A percentile compares a stretch with the other conserved stretches of the same genome.
These are phyloP conservation scores for Phaeoacremonium minimum DNA, from an alignment of 2,329 filamentous ascomycete species.

Conservation along the genomic window DNA sequence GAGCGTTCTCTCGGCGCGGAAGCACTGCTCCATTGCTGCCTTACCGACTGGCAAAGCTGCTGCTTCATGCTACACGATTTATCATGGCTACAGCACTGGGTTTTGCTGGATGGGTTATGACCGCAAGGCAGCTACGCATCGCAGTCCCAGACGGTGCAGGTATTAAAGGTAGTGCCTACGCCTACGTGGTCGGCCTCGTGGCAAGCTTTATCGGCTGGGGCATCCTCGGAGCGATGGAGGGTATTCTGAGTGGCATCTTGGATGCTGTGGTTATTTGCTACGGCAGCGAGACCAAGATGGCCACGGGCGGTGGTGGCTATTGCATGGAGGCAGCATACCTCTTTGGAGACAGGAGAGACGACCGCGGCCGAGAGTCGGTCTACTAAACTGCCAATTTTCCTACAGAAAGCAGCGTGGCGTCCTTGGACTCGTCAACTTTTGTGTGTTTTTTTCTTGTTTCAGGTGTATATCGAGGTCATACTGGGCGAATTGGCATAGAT, in stretches of 20 bases:
- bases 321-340: slow-evolving; percentile 88
- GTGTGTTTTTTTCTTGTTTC: too few relatives aligned
- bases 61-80: slow-evolving; percentile 85
- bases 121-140: slow-evolving; percentile 72
- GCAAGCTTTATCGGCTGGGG: slow-evolving; percentile 95
- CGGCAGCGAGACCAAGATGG: slow-evolving; percentile 77
- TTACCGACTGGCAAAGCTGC: slow-evolving; percentile 85
- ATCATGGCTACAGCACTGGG: slow-evolving; percentile 88
- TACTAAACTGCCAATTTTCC: too few relatives aligned
- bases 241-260: slow-evolving; percentile 79
- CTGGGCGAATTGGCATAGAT: too few relatives aligned
- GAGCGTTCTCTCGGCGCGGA: slow-evolving; percentile 35
- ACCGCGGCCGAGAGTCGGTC: slow-evolving; percentile 17
- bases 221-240: slow-evolving; percentile 85
- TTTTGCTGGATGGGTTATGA: slow-evolving; percentile 95
- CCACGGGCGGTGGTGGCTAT: slow-evolving; percentile 67
- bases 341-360: slow-evolving; percentile 61
- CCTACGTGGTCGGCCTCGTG: slow-evolving; percentile 88
- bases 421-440: too few relatives aligned
- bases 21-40: slow-evolving; percentile 60
- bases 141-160: slow-evolving; percentile 46
- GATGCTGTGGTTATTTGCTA: slow-evolving; percentile 91
- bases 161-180: slow-evolving; percentile 79
- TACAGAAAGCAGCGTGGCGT: too few relatives aligned
- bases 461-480: too few relatives aligned